These are phyloP conservation scores for Sungouiozyma intestinalis DNA, from an alignment of 805 yeast genomes.

Conservation along the genomic window DNA sequence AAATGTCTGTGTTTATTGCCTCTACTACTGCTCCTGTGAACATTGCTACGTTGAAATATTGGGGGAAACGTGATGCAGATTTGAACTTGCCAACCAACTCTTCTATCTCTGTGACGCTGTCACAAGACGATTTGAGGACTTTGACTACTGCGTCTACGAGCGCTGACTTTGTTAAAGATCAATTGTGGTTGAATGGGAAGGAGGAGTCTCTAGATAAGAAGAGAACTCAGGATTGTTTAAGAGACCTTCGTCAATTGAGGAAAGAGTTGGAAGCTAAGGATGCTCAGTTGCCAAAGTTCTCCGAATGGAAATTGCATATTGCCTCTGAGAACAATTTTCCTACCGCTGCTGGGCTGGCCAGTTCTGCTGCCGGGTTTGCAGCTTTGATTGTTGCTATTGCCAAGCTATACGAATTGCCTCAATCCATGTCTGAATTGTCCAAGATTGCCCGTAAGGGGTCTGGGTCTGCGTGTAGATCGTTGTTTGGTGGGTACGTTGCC, in stretches of 20 bases:
- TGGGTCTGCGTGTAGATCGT: constrained; percentile 95
- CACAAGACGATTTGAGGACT: constrained; percentile 85
- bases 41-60: constrained; percentile 93
- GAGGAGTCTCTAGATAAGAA: constrained; percentile 58
- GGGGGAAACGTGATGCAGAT: constrained; percentile 93
- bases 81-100: constrained; percentile 93
- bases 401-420: constrained; percentile 73
- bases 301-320: constrained; percentile 60
- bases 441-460: constrained; percentile 96
- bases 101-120: constrained; percentile 86
- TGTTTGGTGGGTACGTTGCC: constrained; percentile 96
- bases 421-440: constrained; percentile 73
- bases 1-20: constrained; percentile 52
- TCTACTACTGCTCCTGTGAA: constrained; percentile 95
- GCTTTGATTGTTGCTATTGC: constrained; percentile 90
- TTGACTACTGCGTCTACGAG: constrained; percentile 79
- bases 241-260: constrained; percentile 64
- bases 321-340: constrained; percentile 96
- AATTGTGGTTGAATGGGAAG: constrained; percentile 78
- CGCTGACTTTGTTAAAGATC: constrained; percentile 46
- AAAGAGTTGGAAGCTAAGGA: constrained; percentile 45
- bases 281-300: constrained; percentile 45
- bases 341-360: constrained; percentile 97
- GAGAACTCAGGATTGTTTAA: constrained; percentile 61
- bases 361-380: constrained; percentile 97